phyloP scores from a whole-genome alignment of 345 rosid genomes.

The Kernera saxatilis region DNA sequence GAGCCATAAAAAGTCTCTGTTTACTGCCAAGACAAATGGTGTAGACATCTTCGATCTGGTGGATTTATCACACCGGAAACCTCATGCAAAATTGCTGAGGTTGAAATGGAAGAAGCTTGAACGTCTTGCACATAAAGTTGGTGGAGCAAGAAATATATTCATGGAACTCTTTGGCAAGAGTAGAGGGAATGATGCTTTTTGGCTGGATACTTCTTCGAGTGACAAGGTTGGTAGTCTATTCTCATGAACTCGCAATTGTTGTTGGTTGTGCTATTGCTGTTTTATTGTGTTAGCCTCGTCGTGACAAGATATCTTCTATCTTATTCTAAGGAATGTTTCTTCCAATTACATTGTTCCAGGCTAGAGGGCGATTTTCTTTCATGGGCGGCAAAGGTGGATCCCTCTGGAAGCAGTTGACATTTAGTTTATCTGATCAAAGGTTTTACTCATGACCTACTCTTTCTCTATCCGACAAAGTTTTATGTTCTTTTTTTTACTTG shows the following conservation, averaged over 20 bases:
- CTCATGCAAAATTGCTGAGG: constrained; percentile 40
- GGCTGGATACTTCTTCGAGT: constrained; percentile 93
- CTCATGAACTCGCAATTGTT: background rate
- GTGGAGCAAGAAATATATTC: constrained; percentile 77
- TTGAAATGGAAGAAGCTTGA: constrained; percentile 81
- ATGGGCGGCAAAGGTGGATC: constrained; percentile 97
- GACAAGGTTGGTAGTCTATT: constrained; percentile 60
- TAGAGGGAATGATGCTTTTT: constrained; percentile 67
- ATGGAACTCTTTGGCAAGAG: constrained; percentile 49
- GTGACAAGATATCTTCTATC: background rate
- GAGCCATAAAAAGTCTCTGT: constrained; percentile 23
- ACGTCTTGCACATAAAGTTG: constrained; percentile 49
- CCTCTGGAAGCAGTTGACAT: constrained; percentile 91
- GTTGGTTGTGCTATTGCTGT: background rate
- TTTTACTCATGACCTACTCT: constrained; percentile 34
- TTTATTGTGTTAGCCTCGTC: background rate
- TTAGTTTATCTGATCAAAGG: constrained; percentile 72
- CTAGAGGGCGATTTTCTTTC: constrained; percentile 86
- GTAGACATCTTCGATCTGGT: constrained; percentile 33
- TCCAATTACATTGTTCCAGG: constrained; percentile 36
- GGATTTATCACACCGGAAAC: constrained; percentile 26
- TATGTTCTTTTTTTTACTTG: constrained; percentile 16
- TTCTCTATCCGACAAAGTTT: constrained; percentile 29
- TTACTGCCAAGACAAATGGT: constrained; percentile 28
- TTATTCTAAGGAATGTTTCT: background rate